Evolutionary conservation across 2,329 filamentous ascomycete genomes (phyloP), one percentile per base, ranked within the genome.

Genomic region (Tolypocladium album): DNA sequence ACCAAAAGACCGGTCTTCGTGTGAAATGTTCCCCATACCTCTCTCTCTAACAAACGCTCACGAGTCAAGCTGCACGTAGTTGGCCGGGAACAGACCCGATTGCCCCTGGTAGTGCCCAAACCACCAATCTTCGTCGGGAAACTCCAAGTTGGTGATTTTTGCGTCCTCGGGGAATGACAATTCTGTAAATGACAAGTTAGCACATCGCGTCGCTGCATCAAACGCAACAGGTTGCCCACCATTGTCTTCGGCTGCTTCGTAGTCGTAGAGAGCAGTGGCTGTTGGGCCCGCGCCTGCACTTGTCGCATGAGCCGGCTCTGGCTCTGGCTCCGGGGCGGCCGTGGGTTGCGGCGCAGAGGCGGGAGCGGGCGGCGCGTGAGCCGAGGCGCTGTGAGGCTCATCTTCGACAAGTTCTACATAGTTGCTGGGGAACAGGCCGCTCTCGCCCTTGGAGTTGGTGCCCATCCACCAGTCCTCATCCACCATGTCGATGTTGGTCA

Each of bases 391-490:
- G 13, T 68, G 68, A 55, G 70, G 68, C 31, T 83, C 82, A 31
- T 83, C 87, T 43, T 88, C 87, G 42, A 94, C 80, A 27, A 96
- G 74, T 72, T 96, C 92, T 58, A 99, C 93, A 66, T 99, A 99
- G 79, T 97, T 97, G 77, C 90, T 94, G 6, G 94, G 94, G 81
- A 99, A 97, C 42, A 99, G 80, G 56, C 94, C 94, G 61, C 81
- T 87, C 74, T 97, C 91, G 67, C 94, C 94, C 63, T 80, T 81
- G 27, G 82, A 78, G 77, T 97, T 99, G 65, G 88, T 90, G 52
- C 95, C 94, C 83, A 96, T 89, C 94, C 94, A 99, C 94, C 94
- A 99, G 71, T 99, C 93, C 58, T 95, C 89, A 67, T 97, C 94
- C 2, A 99, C 91, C 89, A 95, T 95, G 64, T 97, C 91, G 68